Base-by-base conservation (phyloP, 192 early-diverging fungal genomes). In the Coemansia biformis region DNA sequence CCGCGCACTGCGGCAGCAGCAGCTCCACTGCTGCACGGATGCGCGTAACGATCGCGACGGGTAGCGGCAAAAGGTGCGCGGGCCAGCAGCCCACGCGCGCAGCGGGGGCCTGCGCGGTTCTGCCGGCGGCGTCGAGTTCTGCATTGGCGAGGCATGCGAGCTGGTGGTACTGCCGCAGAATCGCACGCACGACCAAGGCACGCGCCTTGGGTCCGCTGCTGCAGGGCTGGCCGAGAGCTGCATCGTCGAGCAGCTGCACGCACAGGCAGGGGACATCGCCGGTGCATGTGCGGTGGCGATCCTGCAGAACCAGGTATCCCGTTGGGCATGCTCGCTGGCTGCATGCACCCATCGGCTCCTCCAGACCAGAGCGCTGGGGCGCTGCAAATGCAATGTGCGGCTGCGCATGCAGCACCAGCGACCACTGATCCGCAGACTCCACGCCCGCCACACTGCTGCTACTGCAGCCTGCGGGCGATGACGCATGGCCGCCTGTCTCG, bases 121-220 rank as follows among this genome's bases (percentile, higher is more conserved):
- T 9, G 10, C 31, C 12, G 17, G 30, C 35, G 1, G 40, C 26
- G 30, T 62, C 56, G 39, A 15, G 47, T 21, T 60, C 60, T 51
- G 67, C 67, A 50, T 51, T 55, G 13, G 48, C 44, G 34, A 71
- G 60, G 23, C 47, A 46, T 5, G 61, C 69, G 34, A 72, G 40
- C 46, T 72, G 69, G 32, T 65, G 53, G 50, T 65, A 72, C 45
- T 72, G 69, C 19, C 54, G 53, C 10, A 58, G 43, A 24, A 72
- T 58, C 6, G 61, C 38, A 34, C 69, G 47, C 21, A 28, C 13
- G 41, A 12, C 15, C 23, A n/a, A 14, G 13, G 21, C 28, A 14
- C 16, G 34, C 9, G 12, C 3, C 9, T 34, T 10, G 12, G 14
- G 33, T 3, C 5, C 33, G 9, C 2, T 8, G 24, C 22, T 43